Base-by-base conservation (phyloP, 192 early-diverging fungal genomes). In the Coemansia umbellata region DNA sequence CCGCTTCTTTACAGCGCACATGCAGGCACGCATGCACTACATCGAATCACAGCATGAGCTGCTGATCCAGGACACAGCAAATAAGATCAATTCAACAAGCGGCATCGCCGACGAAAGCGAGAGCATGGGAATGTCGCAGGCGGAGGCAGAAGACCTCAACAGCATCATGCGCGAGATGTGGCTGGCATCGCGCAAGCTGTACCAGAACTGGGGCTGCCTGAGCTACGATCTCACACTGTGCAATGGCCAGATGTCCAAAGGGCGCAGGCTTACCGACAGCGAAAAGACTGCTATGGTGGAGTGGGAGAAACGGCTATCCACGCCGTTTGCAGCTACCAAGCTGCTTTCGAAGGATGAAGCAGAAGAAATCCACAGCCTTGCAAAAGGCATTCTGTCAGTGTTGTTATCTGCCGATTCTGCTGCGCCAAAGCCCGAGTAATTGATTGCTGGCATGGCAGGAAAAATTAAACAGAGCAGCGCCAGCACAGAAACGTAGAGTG, bases 191-290 rank as follows among this genome's bases (percentile, higher is more conserved):
- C 61, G 62, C 52, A 60, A 61, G 41, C 50, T 72, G 58, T 65
- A 60, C 39, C 61, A 65, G 36, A 58, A 41, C 40, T 47, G 42
- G 52, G 69, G 69, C 27, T 72, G 69, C 15, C 26, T 72, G 53
- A 72, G 62, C 57, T 72, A 72, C 50, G 69, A 72, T 48, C 26
- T 72, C 42, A 61, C 60, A 11, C 43, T 72, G 47, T 72, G 69
- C 40, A 59, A 55, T 27, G 61, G 53, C 3, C 37, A 50, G 14
- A 32, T 19, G 5, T 30, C 17, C 21, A 56, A 47, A 49, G 48
- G 53, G 10, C 8, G 18, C 30, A 72, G 60, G 53, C 33, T 52
- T n/a, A 56, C 39, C 2, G 52, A 55, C 17, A 50, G 21, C 18
- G 57, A 65, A 21, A 50, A 49, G 39, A 31, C 22, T 11, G 69